Evolutionary conservation across 306 rosid species (phyloP), one percentile per base, ranked within the genome.

Genomic region (Prunus mume): DNA sequence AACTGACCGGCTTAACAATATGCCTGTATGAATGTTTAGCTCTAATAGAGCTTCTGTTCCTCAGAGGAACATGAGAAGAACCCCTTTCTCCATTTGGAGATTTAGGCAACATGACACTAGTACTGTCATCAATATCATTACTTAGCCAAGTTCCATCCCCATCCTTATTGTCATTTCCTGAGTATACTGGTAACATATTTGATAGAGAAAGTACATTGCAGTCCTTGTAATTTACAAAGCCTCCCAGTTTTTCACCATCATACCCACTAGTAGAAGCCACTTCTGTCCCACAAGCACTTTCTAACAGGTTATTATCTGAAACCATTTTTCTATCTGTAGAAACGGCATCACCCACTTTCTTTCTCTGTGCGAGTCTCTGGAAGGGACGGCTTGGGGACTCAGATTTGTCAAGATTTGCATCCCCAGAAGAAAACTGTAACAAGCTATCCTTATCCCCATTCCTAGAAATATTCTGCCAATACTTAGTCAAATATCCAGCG

Each of bases 401-500:
- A 1, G 88, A 41, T 75, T 82, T 84, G 72, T 76, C 85, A 76
- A 71, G 55, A 71, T 60, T 71, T 1, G 85, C 79, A 81, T 85
- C 90, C 85, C 85, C 88, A 0, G 71, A 74, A 32, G 81, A 71
- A 72, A 78, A 78, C 38, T 45, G 78, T 60, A 71, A 57, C 2
- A 75, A 69, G 65, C 69, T 13, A 81, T 84, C 71, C 50, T 25
- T 77, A 47, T 77, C 85, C 32, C 78, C 56, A 51, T 65, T 58
- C 45, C 72, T 82, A 3, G 80, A 83, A 67, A 72, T 43, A 60
- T 56, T 85, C 67, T 87, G 83, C 97, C 89, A 90, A 85, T 84
- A 86, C 81, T 92, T 92, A 6, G 91, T 89, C 82, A 95, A 80
- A 85, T 78, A 95, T 46, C 96, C 91, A 77, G 93, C 93, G 75